A percentile compares a stretch with the other conserved stretches of the same genome.
phyloP scores from a whole-genome alignment of 169 alveolate species.

The Plasmodium adleri region DNA sequence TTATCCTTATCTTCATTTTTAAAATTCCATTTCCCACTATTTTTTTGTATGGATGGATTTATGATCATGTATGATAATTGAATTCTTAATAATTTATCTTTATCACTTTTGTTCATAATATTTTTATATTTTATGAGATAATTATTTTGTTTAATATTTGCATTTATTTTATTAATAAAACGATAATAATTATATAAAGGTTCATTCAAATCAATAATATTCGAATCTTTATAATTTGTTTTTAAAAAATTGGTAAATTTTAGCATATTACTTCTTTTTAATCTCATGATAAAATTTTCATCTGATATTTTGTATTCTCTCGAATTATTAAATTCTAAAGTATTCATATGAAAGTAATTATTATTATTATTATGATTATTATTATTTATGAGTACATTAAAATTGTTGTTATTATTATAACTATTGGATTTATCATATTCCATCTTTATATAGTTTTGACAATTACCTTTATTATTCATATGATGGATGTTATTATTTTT shows the following conservation, averaged over 20 bases:
- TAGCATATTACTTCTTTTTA: slow-evolving; percentile 60
- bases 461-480: neutral
- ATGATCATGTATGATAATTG: slow-evolving; percentile 72
- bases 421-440: neutral
- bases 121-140: slow-evolving; percentile 29
- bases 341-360: slow-evolving; percentile 1
- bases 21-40: slow-evolving; percentile 72
- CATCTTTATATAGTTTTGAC: neutral
- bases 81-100: slow-evolving; percentile 47
- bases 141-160: slow-evolving; percentile 45
- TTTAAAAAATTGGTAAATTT: slow-evolving; percentile 46
- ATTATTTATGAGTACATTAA: neutral
- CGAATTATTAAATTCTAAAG: neutral
- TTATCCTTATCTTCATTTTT: slow-evolving; percentile 50
- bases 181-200: slow-evolving; percentile 50
- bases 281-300: slow-evolving; percentile 26
- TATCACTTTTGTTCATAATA: slow-evolving; percentile 69
- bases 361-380: neutral
- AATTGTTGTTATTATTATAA: slow-evolving; percentile 3
- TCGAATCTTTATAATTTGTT: slow-evolving; percentile 18
- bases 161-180: slow-evolving; percentile 66
- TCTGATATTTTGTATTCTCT: neutral
- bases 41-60: slow-evolving; percentile 69
- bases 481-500: neutral
- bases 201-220: slow-evolving; percentile 44